Percentiles rank a stretch among this genome's conserved stretches.
phyloP scores from a whole-genome alignment of 2,329 filamentous ascomycete genomes.

The Pseudocercospora crystallina region DNA sequence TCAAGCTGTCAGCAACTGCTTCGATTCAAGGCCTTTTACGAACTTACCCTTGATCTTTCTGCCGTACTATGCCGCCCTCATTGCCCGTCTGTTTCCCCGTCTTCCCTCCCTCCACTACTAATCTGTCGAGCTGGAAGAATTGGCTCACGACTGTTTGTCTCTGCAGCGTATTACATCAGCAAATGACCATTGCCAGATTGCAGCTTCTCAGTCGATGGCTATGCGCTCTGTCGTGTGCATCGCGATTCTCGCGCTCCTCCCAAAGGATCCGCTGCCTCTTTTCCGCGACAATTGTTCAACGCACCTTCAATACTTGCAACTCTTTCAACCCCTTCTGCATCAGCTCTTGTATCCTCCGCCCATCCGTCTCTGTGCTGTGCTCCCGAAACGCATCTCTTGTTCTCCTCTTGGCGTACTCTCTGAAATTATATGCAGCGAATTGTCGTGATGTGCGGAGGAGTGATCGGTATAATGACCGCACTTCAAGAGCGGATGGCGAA shows the following conservation, averaged over 20 bases:
- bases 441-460: conserved; percentile 81
- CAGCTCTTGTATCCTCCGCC: conserved; percentile 77
- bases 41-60: conserved; percentile 75
- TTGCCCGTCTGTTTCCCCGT: conserved; percentile 70
- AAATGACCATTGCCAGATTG: background rate
- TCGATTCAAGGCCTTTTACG: too few species aligned
- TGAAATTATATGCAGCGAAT: conserved; percentile 95
- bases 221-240: background rate
- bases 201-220: background rate
- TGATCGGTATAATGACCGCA: conserved; percentile 67
- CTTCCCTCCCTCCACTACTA: conserved; percentile 88
- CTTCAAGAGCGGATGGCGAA: conserved; percentile 26
- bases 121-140: conserved; percentile 86
- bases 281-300: too few species aligned
- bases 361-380: conserved; percentile 70
- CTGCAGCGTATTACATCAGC: conserved; percentile 49
- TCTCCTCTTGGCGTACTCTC: conserved; percentile 90
- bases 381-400: conserved; percentile 90
- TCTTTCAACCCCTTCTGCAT: conserved; percentile 86
- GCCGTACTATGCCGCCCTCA: conserved; percentile 67
- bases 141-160: conserved; percentile 93
- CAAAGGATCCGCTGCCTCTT: background rate
- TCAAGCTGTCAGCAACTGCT: too few species aligned
- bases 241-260: background rate
- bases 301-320: conserved; percentile 85